A percentile compares a stretch with the other conserved stretches of the same genome.
Conservation (phyloP, 2,329 filamentous ascomycete species). For the Myriosclerotinia scirpicola region DNA sequence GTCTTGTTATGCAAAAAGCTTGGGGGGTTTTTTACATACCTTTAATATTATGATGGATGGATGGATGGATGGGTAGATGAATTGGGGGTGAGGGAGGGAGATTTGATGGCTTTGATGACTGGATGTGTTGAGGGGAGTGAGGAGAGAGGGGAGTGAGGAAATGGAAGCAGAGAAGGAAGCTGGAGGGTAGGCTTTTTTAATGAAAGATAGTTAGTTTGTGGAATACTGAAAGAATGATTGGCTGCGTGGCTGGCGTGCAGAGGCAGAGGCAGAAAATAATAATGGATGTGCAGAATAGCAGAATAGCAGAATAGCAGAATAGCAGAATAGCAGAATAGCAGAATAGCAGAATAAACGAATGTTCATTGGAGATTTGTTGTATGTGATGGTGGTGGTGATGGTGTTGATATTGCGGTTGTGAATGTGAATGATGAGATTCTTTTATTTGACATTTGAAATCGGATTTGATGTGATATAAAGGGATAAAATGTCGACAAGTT, state of each 20-base stretch:
- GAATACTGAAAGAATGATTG: not conserved
- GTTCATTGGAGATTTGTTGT: not conserved
- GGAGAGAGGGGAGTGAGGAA: too few species aligned
- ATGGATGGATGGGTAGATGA: too few species aligned
- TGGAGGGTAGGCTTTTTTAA: not conserved
- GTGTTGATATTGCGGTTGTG: not conserved
- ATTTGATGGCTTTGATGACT: too few species aligned
- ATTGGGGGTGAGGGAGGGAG: not conserved
- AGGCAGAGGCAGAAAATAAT: not conserved
- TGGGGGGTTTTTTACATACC: slow-evolving; percentile 1
- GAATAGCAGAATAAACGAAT: not conserved
- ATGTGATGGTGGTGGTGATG: not conserved
- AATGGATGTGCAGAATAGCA: not conserved
- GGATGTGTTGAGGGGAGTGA: not conserved
- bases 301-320: slow-evolving; percentile 3
- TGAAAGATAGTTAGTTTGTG: not conserved
- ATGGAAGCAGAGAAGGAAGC: not conserved
- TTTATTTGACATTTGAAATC: too few species aligned
- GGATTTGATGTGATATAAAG: too few species aligned
- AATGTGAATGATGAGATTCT: not conserved
- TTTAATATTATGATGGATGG: slow-evolving; percentile 19
- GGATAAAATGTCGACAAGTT: too few species aligned
- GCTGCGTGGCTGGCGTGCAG: too few species aligned
- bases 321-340: not conserved
- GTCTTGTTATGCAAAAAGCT: slow-evolving; percentile 19